These are phyloP conservation scores for Paecilomyces sp. DNA, from an alignment of 2,329 filamentous ascomycete species.

Conservation along the genomic window DNA sequence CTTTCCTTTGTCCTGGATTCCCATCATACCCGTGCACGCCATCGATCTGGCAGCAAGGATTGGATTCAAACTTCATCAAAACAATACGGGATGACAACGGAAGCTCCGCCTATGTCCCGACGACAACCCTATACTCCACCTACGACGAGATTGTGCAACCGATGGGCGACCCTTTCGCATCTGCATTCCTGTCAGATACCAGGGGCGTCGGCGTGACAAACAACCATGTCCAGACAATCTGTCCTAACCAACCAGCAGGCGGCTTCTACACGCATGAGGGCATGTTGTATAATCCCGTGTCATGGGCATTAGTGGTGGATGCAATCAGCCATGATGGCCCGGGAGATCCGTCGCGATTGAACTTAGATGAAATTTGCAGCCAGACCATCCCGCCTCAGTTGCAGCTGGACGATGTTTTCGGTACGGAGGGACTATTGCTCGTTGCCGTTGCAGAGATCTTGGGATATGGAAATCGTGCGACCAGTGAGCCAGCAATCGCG, in stretches of 20 bases:
- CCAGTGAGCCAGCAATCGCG: conserved; percentile 35
- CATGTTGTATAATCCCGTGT: conserved; percentile 43
- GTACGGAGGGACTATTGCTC: conserved; percentile 37
- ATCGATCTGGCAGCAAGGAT: conserved; percentile 42
- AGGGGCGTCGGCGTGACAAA: conserved; percentile 44
- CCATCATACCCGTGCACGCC: conserved; percentile 26
- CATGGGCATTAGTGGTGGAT: conserved; percentile 37
- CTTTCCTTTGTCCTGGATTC: background rate
- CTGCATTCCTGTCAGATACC: conserved; percentile 33
- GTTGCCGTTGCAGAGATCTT: conserved; percentile 30
- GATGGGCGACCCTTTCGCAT: conserved; percentile 40
- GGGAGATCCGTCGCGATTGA: conserved; percentile 31
- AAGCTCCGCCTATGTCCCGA: conserved; percentile 49
- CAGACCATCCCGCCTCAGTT: conserved; percentile 13
- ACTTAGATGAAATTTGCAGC: conserved; percentile 34
- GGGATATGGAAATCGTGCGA: conserved; percentile 25
- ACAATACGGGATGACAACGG: conserved; percentile 39
- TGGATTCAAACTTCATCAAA: conserved; percentile 37
- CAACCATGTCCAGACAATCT: conserved; percentile 42
- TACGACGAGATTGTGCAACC: conserved; percentile 49
- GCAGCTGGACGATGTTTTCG: conserved; percentile 38
- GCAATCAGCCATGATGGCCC: conserved; percentile 44
- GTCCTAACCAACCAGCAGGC: conserved; percentile 30
- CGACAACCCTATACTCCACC: conserved; percentile 46
- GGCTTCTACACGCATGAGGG: conserved; percentile 45